A percentile compares a stretch with the other conserved stretches of the same genome.
These are phyloP conservation scores for Linnemannia schmuckeri DNA, from an alignment of 192 early-diverging fungal species.

Conservation along the genomic window DNA sequence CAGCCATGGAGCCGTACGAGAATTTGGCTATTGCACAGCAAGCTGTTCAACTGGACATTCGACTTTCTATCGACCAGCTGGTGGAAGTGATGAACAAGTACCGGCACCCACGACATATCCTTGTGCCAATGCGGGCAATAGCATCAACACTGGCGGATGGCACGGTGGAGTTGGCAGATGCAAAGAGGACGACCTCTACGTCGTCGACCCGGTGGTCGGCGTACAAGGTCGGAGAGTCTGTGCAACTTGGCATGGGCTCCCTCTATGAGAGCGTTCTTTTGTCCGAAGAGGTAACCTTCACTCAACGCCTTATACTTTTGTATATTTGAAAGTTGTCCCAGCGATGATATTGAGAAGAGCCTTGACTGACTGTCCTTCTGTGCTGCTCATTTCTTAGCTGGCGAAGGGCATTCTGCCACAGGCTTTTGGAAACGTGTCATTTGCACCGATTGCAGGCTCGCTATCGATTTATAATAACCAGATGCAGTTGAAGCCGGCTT, in stretches of 20 bases:
- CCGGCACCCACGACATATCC: slow-evolving; percentile 46
- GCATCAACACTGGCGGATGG: slow-evolving; percentile 16
- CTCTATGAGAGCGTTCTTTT: slow-evolving; percentile 50
- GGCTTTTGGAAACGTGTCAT: slow-evolving; percentile 44
- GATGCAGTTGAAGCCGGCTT: slow-evolving; percentile 50
- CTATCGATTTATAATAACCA: slow-evolving; percentile 54
- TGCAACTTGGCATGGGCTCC: slow-evolving; percentile 45
- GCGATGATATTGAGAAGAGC: no score
- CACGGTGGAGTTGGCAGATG: slow-evolving; percentile 21
- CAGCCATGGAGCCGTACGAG: slow-evolving; percentile 51
- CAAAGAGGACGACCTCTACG: slow-evolving; percentile 33
- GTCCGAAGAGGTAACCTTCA: slow-evolving; percentile 38
- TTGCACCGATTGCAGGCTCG: slow-evolving; percentile 42
- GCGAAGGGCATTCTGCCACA: slow-evolving; percentile 50
- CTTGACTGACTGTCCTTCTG: not conserved
- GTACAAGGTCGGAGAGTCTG: slow-evolving; percentile 36
- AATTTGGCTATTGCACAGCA: slow-evolving; percentile 46
- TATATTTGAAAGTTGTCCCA: not conserved
- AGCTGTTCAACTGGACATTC: slow-evolving; percentile 50
- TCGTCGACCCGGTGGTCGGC: slow-evolving; percentile 35
- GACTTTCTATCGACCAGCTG: slow-evolving; percentile 50
- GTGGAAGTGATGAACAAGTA: slow-evolving; percentile 44
- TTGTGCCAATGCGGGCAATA: slow-evolving; percentile 35
- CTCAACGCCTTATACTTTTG: not conserved
- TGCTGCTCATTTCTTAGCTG: slow-evolving; percentile 1